phyloP scores from a whole-genome alignment of 2,329 filamentous ascomycete species.

The Malbranchea zuffiana region DNA sequence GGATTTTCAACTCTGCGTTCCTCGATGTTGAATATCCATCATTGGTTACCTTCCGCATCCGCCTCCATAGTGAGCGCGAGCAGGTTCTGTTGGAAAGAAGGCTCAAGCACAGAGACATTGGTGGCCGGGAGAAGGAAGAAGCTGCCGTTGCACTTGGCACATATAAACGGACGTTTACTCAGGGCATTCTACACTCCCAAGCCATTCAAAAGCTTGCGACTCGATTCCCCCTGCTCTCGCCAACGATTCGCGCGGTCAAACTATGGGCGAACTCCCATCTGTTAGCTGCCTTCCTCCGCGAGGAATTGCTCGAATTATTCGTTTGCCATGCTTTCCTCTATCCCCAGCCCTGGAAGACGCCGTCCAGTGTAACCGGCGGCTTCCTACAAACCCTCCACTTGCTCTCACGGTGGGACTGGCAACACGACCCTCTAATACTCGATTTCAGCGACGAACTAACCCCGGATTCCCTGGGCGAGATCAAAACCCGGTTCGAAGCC shows the following conservation, averaged over 20 bases:
- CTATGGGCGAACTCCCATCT: constrained; percentile 82
- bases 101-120: constrained; percentile 60
- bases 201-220: constrained; percentile 70
- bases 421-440: constrained; percentile 66
- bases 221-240: constrained; percentile 65
- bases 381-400: constrained; percentile 72
- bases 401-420: constrained; percentile 86
- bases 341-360: constrained; percentile 67
- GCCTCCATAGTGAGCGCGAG: constrained; percentile 83
- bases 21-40: constrained; percentile 67
- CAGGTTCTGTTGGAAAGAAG: constrained; percentile 67
- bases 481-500: constrained; percentile 62
- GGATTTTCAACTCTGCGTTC: constrained; percentile 65
- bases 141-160: constrained; percentile 57
- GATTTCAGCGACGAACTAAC: constrained; percentile 58
- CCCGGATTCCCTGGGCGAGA: constrained; percentile 47
- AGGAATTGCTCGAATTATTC: constrained; percentile 77
- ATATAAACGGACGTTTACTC: constrained; percentile 61
- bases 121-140: constrained; percentile 55
- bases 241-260: constrained; percentile 74
- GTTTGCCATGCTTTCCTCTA: constrained; percentile 67
- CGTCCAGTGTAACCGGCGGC: constrained; percentile 65
- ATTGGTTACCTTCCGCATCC: constrained; percentile 66
- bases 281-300: constrained; percentile 60
- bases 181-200: constrained; percentile 68